Base-by-base conservation (phyloP, 352 stramenopile species). In the Pilasporangium apinafurcum region DNA sequence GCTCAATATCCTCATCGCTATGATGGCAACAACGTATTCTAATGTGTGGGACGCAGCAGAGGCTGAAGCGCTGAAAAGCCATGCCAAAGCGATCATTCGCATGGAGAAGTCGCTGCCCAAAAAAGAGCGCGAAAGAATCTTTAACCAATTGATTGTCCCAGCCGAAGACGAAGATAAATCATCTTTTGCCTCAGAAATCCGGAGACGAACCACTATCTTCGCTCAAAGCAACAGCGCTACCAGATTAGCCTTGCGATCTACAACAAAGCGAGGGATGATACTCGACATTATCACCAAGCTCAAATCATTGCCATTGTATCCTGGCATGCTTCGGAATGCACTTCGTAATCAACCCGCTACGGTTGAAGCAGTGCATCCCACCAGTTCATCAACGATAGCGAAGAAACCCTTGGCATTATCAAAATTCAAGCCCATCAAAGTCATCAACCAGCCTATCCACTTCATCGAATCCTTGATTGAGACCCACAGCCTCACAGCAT, bases 1-100 rank as follows among this genome's bases (percentile, higher is more conserved):
- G 33, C 64, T 85, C 38, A 85, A 83, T 40, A 79, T 85, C 32
- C 62, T 85, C 24, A 79, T 83, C 24, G 72, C 72, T n/a, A 83
- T 83, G 69, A 86, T 86, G 72, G 68, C 68, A 24, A 80, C 68
- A 1, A 85, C 66, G 21, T 81, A 83, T 44, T 55, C 59, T 9
- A 60, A 81, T 30, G 62, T 81, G 8, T 78, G 66, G 59, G 68
- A 80, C 37, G 53, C 68, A n/a, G 68, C 72, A 10, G 62, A 78
- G 31, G 61, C 68, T 17, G 69, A 85, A 42, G 69, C 72, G 20
- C 49, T 85, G 14, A 63, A 69, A 35, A 74, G 64, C 25, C 64
- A 83, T 36, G 68, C 72, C 6, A 56, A 75, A 20, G 65, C 62
- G 1, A 77, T 85, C 20, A 33, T 85, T 2, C 57, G 68, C 3